Base-by-base conservation (phyloP, 179 eudicot genomes). In the Pouteria campechiana region DNA sequence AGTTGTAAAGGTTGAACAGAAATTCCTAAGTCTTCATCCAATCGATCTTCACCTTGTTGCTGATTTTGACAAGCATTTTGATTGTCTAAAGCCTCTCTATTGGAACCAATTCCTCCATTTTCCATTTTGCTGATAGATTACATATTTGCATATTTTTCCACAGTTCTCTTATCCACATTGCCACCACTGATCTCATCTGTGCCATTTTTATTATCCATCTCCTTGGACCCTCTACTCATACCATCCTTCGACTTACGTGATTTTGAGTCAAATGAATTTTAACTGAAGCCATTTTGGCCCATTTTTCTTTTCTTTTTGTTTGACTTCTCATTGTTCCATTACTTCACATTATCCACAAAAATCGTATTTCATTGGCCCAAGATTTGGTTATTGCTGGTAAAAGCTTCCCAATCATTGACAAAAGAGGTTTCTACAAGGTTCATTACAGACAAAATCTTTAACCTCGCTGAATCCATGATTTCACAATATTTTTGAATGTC, bases 401-500 rank as follows among this genome's bases (percentile, higher is more conserved):
- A n/a, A n/a, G 48, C 16, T 33, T 65, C 35, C 69, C 93, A 25
- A 12, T 17, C 3, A 34, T 43, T 37, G 24, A 57, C 58, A 22
- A 64, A 23, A 63, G 72, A 72, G 25, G 52, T 71, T 8, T 81
- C 78, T 50, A 76, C 60, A 44, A 76, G 29, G 56, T 24, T 69
- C 36, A 61, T 68, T 35, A 75, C 83, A 60, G 64, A 60, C 22
- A 35, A 31, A 34, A 53, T 41, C 48, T 61, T 58, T 32, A 54
- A 50, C 37, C 54, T 65, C 45, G 74, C 48, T 17, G 74, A 58
- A 52, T 76, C 98, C 48, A 74, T 34, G 2, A 32, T 64, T 44
- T 60, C 32, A 23, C 70, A 58, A 72, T 74, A 76, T 31, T 73
- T 48, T 63, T 78, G 70, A 67, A 85, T 58, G 51, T 89, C 95